Evolutionary conservation across 305 asterid species (phyloP), one percentile per base, ranked within the genome.

Genomic region (Rubia tinctorum): DNA sequence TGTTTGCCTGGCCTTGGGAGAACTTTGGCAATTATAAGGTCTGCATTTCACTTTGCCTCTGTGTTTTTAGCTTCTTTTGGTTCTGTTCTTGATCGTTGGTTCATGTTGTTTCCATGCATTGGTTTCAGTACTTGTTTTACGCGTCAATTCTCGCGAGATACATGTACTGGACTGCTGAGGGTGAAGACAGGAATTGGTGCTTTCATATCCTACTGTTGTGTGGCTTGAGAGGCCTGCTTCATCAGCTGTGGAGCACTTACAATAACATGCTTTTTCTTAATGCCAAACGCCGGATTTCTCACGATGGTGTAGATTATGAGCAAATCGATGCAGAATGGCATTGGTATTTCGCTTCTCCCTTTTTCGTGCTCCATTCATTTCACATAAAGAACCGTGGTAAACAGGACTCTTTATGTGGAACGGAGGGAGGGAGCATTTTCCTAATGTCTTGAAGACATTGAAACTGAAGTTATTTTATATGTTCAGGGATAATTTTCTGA

Each of bases 1-100:
- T 93, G 69, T 89, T 93, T 85, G 68, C 93, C 56, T 90, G 98
- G 97, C 98, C 98, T 74, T 92, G 98, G 98, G 84, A 88, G 77
- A 84, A 85, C 66, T 71, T 88, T 70, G 87, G 82, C 23, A 88
- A 80, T 73, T 88, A 73, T 83, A 93, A 91, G 98, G 97, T 82
- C 82, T 67, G 84, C 2, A 20, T 71, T 13, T 22, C 6, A 23
- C 15, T 3, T 3, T 59, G 14, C 18, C 37, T 10, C 11, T 0
- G 58, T 34, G 59, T n/a, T 34, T 67, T 27, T 15, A 51, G 44
- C 14, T 17, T 6, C 60, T 37, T 8, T 61, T 62, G 65, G 30
- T 34, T 49, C 9, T 4, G 37, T 59, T 59, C 23, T n/a, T 49
- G 65, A 43, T 25, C 71, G 0, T 37, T 45, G 59, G 27, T 62